phyloP scores from a whole-genome alignment of 1,284 basidiomycete genomes.

The Fomitopsis betulina region DNA sequence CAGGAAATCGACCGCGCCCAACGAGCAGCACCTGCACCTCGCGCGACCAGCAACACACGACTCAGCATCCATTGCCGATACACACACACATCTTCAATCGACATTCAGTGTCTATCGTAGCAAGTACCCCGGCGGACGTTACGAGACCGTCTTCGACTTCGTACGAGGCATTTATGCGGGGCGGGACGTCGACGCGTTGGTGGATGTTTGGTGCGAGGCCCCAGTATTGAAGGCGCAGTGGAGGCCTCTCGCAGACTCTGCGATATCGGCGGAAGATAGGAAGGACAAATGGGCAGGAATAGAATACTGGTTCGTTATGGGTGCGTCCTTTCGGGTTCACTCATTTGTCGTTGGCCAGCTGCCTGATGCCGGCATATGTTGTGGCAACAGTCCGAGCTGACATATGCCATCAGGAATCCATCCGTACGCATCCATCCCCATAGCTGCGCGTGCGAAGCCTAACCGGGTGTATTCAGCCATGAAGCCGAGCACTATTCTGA shows the following conservation, averaged over 20 bases:
- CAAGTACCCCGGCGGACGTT: constrained; percentile 52
- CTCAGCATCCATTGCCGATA: constrained; percentile 58
- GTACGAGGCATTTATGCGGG: constrained; percentile 55
- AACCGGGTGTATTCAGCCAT: constrained; percentile 41
- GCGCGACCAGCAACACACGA: constrained; percentile 18
- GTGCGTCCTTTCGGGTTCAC: constrained; percentile 37
- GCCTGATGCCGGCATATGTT: background rate
- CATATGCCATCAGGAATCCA: constrained; percentile 50
- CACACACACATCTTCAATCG: constrained; percentile 72
- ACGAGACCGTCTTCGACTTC: constrained; percentile 57
- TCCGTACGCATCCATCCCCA: constrained; percentile 45
- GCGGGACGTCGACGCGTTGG: constrained; percentile 55
- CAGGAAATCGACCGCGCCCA: constrained; percentile 22
- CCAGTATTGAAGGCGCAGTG: constrained; percentile 50
- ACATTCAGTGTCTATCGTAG: constrained; percentile 59
- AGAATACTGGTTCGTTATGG: constrained; percentile 75
- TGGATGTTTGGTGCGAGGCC: constrained; percentile 84
- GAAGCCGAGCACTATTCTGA: constrained; percentile 68
- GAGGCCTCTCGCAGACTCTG: constrained; percentile 72
- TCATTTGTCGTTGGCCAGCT: background rate
- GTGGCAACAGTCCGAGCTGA: background rate
- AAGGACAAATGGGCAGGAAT: constrained; percentile 53
- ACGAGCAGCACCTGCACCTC: constrained; percentile 24
- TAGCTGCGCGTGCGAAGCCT: background rate
- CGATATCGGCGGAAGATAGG: constrained; percentile 45